Evolutionary conservation across 768 basidiomycete genomes (phyloP).

Genomic region (Amanita muscaria): DNA sequence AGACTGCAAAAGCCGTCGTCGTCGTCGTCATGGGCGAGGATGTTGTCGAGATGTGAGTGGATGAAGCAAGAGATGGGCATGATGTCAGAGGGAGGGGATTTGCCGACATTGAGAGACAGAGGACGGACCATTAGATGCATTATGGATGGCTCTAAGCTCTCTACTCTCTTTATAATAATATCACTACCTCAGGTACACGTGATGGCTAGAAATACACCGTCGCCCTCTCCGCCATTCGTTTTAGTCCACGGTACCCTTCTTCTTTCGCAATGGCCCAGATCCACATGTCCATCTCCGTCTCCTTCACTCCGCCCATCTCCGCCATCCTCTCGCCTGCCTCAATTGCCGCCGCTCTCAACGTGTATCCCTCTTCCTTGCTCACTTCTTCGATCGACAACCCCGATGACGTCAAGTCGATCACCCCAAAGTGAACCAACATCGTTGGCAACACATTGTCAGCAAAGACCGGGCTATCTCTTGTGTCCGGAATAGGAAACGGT

Average conservation of each 20-base stretch:
- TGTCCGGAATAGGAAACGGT: conserved; percentile 57
- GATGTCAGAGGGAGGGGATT: conserved; percentile 11
- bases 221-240: conserved; percentile 55
- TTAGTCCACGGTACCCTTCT: conserved; percentile 51
- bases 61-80: conserved; percentile 83
- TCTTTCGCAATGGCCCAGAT: conserved; percentile 82
- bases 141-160: too few species aligned
- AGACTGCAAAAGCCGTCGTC: conserved; percentile 65
- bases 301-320: conserved; percentile 32
- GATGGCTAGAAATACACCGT: conserved; percentile 56
- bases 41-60: conserved; percentile 84
- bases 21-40: conserved; percentile 64
- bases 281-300: conserved; percentile 64
- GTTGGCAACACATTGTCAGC: conserved; percentile 80
- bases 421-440: conserved; percentile 67
- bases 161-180: too few species aligned
- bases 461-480: conserved; percentile 54
- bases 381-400: conserved; percentile 27
- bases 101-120: conserved; percentile 6
- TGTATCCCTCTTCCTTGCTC: conserved; percentile 53
- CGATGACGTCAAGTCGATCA: conserved; percentile 57
- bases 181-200: too few species aligned
- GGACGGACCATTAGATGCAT: not conserved
- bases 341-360: conserved; percentile 71
- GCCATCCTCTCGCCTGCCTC: conserved; percentile 65